Conservation (phyloP, 2,329 filamentous ascomycete genomes). For the Ceratocystis variospora region DNA sequence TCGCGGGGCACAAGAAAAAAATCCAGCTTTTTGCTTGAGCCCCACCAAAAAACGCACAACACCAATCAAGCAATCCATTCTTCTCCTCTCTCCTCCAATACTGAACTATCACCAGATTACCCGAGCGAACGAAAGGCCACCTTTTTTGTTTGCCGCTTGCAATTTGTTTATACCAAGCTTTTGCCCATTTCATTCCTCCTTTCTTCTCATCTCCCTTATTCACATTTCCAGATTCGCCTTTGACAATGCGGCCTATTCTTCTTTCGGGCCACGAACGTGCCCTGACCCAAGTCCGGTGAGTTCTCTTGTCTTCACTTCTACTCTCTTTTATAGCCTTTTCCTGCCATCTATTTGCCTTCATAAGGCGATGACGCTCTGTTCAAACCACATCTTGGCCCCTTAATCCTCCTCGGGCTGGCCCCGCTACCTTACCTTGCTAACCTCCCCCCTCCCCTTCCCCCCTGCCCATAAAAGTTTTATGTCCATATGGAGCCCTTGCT, state of each 20-base stretch:
- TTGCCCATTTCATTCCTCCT: slow-evolving; percentile 2
- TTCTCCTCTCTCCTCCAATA: slow-evolving; percentile 18
- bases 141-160: neutral
- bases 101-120: slow-evolving; percentile 14
- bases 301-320: slow-evolving; percentile 18
- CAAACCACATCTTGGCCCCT: too few relatives aligned
- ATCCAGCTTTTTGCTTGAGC: slow-evolving; percentile 18
- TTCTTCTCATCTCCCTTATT: slow-evolving; percentile 2
- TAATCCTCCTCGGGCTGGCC: slow-evolving; percentile 19
- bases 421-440: neutral
- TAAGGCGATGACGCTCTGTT: too few relatives aligned
- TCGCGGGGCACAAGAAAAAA: slow-evolving; percentile 20
- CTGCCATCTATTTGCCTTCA: neutral
- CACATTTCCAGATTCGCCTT: slow-evolving; percentile 21
- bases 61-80: slow-evolving; percentile 15
- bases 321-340: neutral
- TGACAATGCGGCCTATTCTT: slow-evolving; percentile 89
- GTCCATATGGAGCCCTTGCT: too few relatives aligned
- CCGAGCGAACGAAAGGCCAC: slow-evolving; percentile 10
- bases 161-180: neutral
- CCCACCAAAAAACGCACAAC: slow-evolving; percentile 20
- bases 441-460: too few relatives aligned
- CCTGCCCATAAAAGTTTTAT: too few relatives aligned
- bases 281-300: slow-evolving; percentile 82
- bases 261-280: slow-evolving; percentile 93